These are phyloP conservation scores for Pulveroboletus frians DNA, from an alignment of 768 basidiomycete genomes.

Conservation along the genomic window DNA sequence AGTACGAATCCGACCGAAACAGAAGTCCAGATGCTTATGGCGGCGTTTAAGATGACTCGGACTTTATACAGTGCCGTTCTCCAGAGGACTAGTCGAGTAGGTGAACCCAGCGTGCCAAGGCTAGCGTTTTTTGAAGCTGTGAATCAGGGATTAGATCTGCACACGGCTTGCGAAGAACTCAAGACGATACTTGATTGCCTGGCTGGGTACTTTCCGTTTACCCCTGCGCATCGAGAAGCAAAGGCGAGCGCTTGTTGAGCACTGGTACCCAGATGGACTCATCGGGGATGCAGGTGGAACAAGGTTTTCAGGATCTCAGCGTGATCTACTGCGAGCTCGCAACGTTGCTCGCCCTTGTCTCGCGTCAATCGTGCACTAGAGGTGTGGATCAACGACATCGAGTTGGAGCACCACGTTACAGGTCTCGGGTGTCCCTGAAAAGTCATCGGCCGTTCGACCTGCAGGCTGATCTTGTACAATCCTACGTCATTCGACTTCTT, in stretches of 20 bases:
- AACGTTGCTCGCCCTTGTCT: conserved; percentile 52
- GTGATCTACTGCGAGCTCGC: conserved; percentile 74
- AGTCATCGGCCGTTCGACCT: conserved; percentile 23
- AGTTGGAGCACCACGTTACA: conserved; percentile 6
- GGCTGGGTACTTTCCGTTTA: conserved; percentile 82
- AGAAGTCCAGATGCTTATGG: conserved; percentile 56
- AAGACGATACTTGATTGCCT: conserved; percentile 64
- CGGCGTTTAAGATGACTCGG: conserved; percentile 51
- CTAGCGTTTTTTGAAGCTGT: conserved; percentile 3
- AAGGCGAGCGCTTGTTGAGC: conserved; percentile 36
- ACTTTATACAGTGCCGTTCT: conserved; percentile 57
- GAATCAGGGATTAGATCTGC: conserved; percentile 23
- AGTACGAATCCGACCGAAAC: conserved; percentile 52
- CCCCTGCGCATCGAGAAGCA: conserved; percentile 46
- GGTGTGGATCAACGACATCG: conserved; percentile 6
- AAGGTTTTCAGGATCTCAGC: conserved; percentile 65
- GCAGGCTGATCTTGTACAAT: conserved; percentile 49
- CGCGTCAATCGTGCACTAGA: conserved; percentile 12
- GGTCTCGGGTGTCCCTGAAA: conserved; percentile 17
- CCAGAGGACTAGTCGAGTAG: conserved; percentile 38
- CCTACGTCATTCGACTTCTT: conserved; percentile 58
- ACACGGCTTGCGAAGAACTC: conserved; percentile 43
- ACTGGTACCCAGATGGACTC: background rate
- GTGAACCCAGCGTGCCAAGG: conserved; percentile 2
- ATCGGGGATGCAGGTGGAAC: conserved; percentile 47